Evolutionary conservation across 116 monocot genomes (phyloP), one percentile per base, ranked within the genome.

Genomic region (Trichopus zeylanicus): DNA sequence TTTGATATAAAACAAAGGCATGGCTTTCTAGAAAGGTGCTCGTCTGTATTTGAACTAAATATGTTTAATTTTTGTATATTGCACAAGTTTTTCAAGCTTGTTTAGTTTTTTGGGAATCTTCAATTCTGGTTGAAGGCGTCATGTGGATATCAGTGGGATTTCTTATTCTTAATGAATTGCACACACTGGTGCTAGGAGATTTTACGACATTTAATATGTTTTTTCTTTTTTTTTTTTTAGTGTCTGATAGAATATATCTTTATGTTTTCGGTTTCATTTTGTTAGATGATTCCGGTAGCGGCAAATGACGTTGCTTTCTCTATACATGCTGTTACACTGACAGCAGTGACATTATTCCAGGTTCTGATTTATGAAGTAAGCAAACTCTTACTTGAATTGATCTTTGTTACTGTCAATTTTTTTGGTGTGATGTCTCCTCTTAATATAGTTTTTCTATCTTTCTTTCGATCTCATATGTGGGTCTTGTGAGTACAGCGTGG

Each of bases 261-360:
- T 42, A 53, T 59, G 19, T n/a, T 24, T 74, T 58, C 30, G 6
- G 23, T 51, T 38, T 46, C 48, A 23, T 12, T 31, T 1, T 67
- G 23, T 37, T 82, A 93, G 89, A 75, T 93, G 75, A 93, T 93
- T 75, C 93, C 93, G 59, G 93, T 93, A 49, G 93, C 89, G 21
- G 82, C 88, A 62, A 93, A 83, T 81, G 93, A 93, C 61, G 89
- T 93, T 37, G 81, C 85, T 42, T 93, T 93, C 70, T 93, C 93
- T 56, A 52, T 77, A 53, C 89, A 93, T 74, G 93, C 93, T 63
- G 93, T 93, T 69, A 32, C 75, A 57, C 66, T 93, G 61, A 93
- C 89, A 42, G 70, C 48, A 47, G 59, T 93, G 66, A 86, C 86
- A 29, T 71, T 93, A 46, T 89, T 59, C 63, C 93, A 93, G 78